phyloP scores from a whole-genome alignment of 805 yeast genomes.

The Candida broadrunensis region DNA sequence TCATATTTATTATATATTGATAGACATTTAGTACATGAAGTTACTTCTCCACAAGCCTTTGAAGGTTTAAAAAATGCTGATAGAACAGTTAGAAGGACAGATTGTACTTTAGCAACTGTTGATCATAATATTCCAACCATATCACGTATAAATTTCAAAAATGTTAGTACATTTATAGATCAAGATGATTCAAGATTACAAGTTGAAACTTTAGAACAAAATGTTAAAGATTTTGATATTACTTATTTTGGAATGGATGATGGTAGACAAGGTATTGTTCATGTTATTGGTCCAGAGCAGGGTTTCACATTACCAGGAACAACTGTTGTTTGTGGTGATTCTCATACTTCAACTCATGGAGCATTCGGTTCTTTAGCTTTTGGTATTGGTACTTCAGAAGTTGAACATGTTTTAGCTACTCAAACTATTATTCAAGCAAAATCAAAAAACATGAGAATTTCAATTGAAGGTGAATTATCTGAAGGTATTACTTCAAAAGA shows the following conservation, averaged over 20 bases:
- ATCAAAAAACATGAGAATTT: conserved; percentile 92
- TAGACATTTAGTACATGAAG: conserved; percentile 97
- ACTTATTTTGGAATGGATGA: conserved; percentile 95
- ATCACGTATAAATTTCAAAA: conserved; percentile 74
- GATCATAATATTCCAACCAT: conserved; percentile 97
- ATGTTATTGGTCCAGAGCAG: conserved; percentile 98
- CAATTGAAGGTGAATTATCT: conserved; percentile 76
- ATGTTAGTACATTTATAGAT: conserved; percentile 74
- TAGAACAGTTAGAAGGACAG: conserved; percentile 84
- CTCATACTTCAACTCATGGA: conserved; percentile 98
- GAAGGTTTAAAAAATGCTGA: conserved; percentile 90
- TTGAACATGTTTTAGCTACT: conserved; percentile 97
- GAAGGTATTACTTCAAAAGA: conserved; percentile 97
- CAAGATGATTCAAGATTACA: conserved; percentile 92
- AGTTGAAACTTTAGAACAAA: conserved; percentile 87
- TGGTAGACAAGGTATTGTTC: conserved; percentile 96
- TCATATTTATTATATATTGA: conserved; percentile 87
- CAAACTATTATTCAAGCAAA: conserved; percentile 93
- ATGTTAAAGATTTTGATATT: conserved; percentile 84
- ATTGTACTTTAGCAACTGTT: conserved; percentile 91
- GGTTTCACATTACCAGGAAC: conserved; percentile 98
- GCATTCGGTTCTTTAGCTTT: conserved; percentile 97
- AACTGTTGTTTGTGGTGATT: conserved; percentile 98
- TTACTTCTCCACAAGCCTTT: conserved; percentile 98
- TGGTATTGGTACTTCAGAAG: conserved; percentile 99